Percentiles rank a stretch among this genome's conserved stretches.
These are phyloP conservation scores for Anacardium occidentale DNA, from an alignment of 345 rosid species.

Conservation along the genomic window DNA sequence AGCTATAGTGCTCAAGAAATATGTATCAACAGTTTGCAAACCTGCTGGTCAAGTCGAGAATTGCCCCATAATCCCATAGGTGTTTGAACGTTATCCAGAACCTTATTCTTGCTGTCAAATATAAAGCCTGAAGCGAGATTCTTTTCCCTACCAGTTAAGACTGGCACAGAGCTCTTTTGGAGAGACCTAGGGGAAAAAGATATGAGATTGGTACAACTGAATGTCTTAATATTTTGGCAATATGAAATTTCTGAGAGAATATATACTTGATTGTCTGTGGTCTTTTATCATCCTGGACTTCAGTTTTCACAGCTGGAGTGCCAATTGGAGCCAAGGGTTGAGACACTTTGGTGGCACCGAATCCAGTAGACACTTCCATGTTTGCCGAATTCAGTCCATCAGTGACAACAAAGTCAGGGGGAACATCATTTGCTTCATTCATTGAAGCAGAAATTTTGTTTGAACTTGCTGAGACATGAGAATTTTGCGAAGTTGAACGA, in stretches of 20 bases:
- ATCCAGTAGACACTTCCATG: constrained; percentile 43
- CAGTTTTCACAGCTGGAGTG: constrained; percentile 64
- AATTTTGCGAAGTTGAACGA: constrained; percentile 45
- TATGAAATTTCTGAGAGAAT: constrained; percentile 12
- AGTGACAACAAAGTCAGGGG: constrained; percentile 35
- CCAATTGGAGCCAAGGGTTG: constrained; percentile 80
- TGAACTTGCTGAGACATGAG: constrained; percentile 33
- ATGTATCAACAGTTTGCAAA: constrained; percentile 19
- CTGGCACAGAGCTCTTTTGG: constrained; percentile 43
- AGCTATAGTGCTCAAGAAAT: not conserved
- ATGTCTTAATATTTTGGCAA: constrained; percentile 6
- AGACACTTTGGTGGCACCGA: constrained; percentile 31
- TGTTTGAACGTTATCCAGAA: constrained; percentile 58
- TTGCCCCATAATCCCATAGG: constrained; percentile 75
- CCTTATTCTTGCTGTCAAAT: constrained; percentile 58
- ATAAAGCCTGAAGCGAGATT: constrained; percentile 44
- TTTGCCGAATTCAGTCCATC: constrained; percentile 38
- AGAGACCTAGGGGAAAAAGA: constrained; percentile 43
- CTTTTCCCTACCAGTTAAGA: constrained; percentile 41
- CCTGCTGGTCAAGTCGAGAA: constrained; percentile 70
- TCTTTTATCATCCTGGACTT: constrained; percentile 47
- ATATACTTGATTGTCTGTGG: constrained; percentile 57
- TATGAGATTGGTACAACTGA: constrained; percentile 20
- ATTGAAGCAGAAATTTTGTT: constrained; percentile 40
- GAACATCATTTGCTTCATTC: constrained; percentile 37